A percentile compares a stretch with the other conserved stretches of the same genome.
Evolutionary conservation across 306 rosid species (phyloP).

Genomic region (Cyamopsis tetragonoloba): DNA sequence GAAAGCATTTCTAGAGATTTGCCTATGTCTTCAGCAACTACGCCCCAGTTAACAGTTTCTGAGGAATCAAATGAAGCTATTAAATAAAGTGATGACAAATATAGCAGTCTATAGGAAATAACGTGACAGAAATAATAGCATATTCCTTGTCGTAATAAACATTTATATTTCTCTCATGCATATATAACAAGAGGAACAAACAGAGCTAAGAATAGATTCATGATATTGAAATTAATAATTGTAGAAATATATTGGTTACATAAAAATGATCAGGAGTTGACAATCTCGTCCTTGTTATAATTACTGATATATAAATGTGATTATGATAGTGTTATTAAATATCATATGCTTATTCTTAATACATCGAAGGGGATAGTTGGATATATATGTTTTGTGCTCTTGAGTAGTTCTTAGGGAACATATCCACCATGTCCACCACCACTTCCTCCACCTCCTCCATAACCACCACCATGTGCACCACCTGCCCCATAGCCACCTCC

Average conservation of each 20-base stretch:
- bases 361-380: neutral
- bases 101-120: no score
- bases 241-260: slow-evolving; percentile 22
- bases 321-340: neutral
- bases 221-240: slow-evolving; percentile 8
- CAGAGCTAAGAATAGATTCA: neutral
- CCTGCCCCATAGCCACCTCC: slow-evolving; percentile 48
- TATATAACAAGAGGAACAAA: neutral
- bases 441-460: slow-evolving; percentile 46
- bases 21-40: neutral
- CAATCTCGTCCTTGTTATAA: neutral
- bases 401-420: slow-evolving; percentile 35
- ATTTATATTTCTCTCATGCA: neutral
- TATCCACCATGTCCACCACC: slow-evolving; percentile 67
- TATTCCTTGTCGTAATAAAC: neutral
- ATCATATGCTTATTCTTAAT: slow-evolving; percentile 25
- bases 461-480: slow-evolving; percentile 30
- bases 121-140: neutral
- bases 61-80: slow-evolving; percentile 8
- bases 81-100: neutral
- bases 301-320: neutral
- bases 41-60: slow-evolving; percentile 21
- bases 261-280: slow-evolving; percentile 19
- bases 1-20: slow-evolving; percentile 12
- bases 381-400: neutral